Evolutionary conservation across 2,329 filamentous ascomycete genomes (phyloP).

Genomic region (Alternaria triticina): DNA sequence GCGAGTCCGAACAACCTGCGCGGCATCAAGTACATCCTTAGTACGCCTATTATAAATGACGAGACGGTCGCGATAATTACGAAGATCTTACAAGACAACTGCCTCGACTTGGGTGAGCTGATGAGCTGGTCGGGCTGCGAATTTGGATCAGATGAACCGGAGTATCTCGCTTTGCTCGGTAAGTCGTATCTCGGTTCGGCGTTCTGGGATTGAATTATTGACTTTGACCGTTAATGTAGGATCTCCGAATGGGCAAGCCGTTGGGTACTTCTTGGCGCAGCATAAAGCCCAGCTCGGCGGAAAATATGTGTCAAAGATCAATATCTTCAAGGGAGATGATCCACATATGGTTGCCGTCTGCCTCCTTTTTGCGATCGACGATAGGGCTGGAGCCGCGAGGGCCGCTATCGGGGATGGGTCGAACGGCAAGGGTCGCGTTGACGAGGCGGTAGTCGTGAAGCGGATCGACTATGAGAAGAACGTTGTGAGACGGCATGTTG

Average conservation of each 20-base stretch:
- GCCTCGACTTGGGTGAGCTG: background rate
- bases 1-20: background rate
- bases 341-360: background rate
- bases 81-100: background rate
- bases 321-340: slow-evolving; percentile 13
- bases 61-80: background rate
- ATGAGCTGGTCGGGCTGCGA: background rate
- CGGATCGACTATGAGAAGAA: background rate
- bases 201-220: background rate
- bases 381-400: background rate
- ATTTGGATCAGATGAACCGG: background rate
- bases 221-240: background rate
- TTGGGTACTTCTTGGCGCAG: slow-evolving; percentile 19
- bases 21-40: background rate
- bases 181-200: background rate
- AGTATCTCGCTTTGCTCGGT: background rate
- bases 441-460: background rate
- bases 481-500: background rate
- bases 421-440: background rate
- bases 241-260: slow-evolving; percentile 12
- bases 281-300: slow-evolving; percentile 15
- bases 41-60: background rate
- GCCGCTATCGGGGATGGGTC: background rate
- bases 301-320: slow-evolving; percentile 16
- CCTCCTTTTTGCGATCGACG: slow-evolving; percentile 17